These are phyloP conservation scores for Epichloe hybrida DNA, from an alignment of 2,329 filamentous ascomycete genomes.

Conservation along the genomic window DNA sequence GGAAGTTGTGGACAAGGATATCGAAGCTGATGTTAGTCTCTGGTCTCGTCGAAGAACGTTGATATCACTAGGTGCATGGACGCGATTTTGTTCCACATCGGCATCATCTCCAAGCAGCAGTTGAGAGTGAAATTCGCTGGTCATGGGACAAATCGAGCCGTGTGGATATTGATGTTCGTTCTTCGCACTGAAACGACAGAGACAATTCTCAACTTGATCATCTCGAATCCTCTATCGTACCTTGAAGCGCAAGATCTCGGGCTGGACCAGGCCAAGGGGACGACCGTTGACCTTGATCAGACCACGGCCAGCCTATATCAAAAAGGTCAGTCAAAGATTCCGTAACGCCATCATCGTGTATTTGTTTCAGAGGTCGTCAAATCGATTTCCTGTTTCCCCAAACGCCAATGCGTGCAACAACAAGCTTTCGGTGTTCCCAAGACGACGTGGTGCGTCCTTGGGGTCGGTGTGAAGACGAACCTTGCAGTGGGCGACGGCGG, in stretches of 20 bases:
- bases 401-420: neutral
- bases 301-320: conserved; percentile 39
- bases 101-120: neutral
- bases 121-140: no score
- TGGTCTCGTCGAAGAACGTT: neutral
- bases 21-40: neutral
- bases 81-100: neutral
- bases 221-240: conserved; percentile 29
- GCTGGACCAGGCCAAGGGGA: conserved; percentile 85
- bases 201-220: neutral
- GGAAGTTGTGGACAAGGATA: no score
- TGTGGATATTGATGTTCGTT: neutral
- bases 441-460: neutral
- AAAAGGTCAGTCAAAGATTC: conserved; percentile 16
- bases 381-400: neutral
- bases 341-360: neutral
- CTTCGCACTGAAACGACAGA: neutral
- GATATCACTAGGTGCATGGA: neutral
- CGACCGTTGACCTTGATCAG: conserved; percentile 98
- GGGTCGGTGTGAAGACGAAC: conserved; percentile 32
- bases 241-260: conserved; percentile 97
- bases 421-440: neutral
- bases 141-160: neutral
- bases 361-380: neutral
- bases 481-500: conserved; percentile 87